Percentiles rank a stretch among this genome's conserved stretches.
Conservation (phyloP, 2,329 filamentous ascomycete species). For the Akanthomyces uredinophilus region DNA sequence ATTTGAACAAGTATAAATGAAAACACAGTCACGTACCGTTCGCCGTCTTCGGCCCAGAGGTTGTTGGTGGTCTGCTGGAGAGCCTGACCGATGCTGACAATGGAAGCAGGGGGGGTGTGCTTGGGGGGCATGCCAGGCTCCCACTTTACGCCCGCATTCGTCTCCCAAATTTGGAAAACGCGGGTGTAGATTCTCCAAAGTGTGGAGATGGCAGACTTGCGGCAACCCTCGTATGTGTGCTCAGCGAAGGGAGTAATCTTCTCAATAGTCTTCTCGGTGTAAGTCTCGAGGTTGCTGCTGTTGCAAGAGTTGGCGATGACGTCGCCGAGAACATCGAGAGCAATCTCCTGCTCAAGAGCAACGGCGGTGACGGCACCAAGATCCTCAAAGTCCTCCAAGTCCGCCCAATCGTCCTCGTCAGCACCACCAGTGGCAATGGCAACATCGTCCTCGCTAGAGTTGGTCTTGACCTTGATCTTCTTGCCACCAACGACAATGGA, state of each 20-base stretch:
- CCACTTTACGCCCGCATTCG: slow-evolving; percentile 73
- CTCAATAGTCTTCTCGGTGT: slow-evolving; percentile 84
- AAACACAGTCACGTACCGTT: slow-evolving; percentile 65
- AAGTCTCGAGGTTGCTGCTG: slow-evolving; percentile 67
- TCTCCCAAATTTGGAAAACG: slow-evolving; percentile 82
- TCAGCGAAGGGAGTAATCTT: slow-evolving; percentile 75
- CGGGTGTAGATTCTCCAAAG: slow-evolving; percentile 91
- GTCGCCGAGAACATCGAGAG: slow-evolving; percentile 89
- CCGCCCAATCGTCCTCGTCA: slow-evolving; percentile 59
- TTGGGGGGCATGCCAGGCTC: slow-evolving; percentile 79
- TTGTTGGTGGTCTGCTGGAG: slow-evolving; percentile 79
- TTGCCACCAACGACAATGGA: slow-evolving; percentile 74
- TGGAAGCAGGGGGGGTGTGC: slow-evolving; percentile 69
- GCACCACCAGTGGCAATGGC: slow-evolving; percentile 52
- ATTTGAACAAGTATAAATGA: slow-evolving; percentile 20
- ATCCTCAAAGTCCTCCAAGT: slow-evolving; percentile 80
- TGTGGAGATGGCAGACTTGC: slow-evolving; percentile 85
- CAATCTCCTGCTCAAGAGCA: slow-evolving; percentile 94
- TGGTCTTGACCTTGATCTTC: slow-evolving; percentile 71
- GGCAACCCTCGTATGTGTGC: slow-evolving; percentile 87
- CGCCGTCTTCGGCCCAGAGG: slow-evolving; percentile 84
- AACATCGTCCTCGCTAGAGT: slow-evolving; percentile 51
- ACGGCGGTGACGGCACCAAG: slow-evolving; percentile 81
- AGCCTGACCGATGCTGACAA: slow-evolving; percentile 80
- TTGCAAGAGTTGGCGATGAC: slow-evolving; percentile 81